phyloP scores from a whole-genome alignment of 306 rosid species.

The Cicer judaicum region DNA sequence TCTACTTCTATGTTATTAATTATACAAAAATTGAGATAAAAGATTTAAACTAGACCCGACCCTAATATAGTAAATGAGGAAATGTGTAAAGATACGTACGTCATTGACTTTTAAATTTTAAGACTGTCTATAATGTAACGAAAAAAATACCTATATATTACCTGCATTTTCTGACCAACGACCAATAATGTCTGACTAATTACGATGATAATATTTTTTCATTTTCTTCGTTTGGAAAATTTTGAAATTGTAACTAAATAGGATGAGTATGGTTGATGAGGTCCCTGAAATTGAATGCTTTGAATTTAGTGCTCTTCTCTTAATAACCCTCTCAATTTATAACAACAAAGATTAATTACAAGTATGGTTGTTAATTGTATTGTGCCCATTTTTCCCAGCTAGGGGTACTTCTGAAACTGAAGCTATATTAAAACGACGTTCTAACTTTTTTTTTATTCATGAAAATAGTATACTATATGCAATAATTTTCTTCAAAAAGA shows the following conservation, averaged over 20 bases:
- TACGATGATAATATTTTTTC: conserved; percentile 5
- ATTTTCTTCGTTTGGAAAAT: conserved; percentile 1
- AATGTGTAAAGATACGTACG: conserved; percentile 23
- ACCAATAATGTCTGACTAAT: conserved; percentile 42
- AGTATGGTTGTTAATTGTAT: conserved; percentile 18
- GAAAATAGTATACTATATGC: background rate
- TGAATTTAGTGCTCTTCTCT: conserved; percentile 34
- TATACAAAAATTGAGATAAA: background rate
- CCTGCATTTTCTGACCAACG: conserved; percentile 64
- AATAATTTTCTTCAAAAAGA: background rate
- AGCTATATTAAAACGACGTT: conserved; percentile 35
- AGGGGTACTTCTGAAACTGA: conserved; percentile 1
- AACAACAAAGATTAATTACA: background rate
- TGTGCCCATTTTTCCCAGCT: conserved; percentile 17
- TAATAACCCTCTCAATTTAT: conserved; percentile 10
- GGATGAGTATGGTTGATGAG: conserved; percentile 27
- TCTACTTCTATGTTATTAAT: conserved; percentile 22
- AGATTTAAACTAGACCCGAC: conserved; percentile 35
- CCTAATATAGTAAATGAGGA: conserved; percentile 38
- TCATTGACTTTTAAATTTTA: conserved; percentile 36
- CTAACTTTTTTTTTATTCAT: background rate
- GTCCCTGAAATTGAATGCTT: conserved; percentile 39
- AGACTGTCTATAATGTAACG: conserved; percentile 31
- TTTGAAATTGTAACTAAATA: background rate
- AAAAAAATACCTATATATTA: conserved; percentile 42